phyloP scores from a whole-genome alignment of 768 basidiomycete genomes.

The Multifurca ochricompacta region DNA sequence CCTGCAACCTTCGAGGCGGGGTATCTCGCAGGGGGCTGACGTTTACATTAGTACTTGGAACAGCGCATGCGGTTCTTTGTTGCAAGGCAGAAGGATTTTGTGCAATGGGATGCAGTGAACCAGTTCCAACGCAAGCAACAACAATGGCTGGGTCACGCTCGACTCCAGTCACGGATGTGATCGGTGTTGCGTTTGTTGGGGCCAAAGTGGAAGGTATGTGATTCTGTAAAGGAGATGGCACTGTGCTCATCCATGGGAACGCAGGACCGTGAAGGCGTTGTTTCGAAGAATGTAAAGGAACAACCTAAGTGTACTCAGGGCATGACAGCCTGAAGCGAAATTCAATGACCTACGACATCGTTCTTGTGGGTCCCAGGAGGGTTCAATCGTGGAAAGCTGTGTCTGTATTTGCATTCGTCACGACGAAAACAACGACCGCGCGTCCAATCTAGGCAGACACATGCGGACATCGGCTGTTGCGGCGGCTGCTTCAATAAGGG shows the following conservation, averaged over 20 bases:
- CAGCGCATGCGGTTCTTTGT: too few species aligned
- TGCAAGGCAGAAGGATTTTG: neutral
- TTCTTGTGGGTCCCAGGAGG: neutral
- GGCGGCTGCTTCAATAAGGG: neutral
- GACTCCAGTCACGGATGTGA: neutral
- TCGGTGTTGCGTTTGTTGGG: neutral
- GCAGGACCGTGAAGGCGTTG: neutral
- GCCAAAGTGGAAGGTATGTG: neutral
- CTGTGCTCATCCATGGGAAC: neutral
- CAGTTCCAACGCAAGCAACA: neutral
- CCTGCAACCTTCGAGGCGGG: neutral
- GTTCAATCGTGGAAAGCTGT: neutral
- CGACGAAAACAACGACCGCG: neutral
- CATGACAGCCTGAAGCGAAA: neutral
- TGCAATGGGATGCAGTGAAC: neutral
- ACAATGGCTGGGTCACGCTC: neutral
- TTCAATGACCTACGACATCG: neutral
- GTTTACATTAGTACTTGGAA: neutral
- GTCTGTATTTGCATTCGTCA: neutral
- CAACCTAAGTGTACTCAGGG: neutral
- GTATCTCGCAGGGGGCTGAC: neutral
- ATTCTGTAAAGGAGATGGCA: neutral
- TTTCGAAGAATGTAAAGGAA: neutral
- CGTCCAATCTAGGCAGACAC: neutral
- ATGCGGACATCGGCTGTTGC: neutral